Conservation (phyloP, 805 yeast genomes). For the Diddensiella santjacobensis region DNA sequence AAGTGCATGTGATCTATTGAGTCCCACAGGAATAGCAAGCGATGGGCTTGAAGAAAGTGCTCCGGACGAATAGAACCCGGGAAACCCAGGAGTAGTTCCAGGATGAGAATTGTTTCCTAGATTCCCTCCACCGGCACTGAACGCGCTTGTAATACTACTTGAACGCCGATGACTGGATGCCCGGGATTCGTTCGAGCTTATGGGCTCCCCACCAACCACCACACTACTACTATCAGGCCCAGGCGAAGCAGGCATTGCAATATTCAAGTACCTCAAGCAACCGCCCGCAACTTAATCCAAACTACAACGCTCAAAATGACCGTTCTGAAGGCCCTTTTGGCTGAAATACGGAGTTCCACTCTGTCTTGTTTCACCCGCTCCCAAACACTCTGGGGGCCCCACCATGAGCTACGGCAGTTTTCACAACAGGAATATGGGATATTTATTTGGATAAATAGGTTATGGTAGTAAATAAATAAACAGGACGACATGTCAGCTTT, state of each 20-base stretch:
- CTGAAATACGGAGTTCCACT: no score
- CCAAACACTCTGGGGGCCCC: no score
- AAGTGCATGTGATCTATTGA: slow-evolving; percentile 48
- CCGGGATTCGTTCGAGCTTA: not conserved
- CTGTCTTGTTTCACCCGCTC: no score
- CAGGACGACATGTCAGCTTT: not conserved
- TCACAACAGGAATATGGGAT: no score
- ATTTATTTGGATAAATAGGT: not conserved
- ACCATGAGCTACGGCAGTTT: no score
- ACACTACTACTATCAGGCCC: not conserved
- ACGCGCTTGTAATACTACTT: slow-evolving; percentile 2
- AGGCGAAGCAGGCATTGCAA: not conserved
- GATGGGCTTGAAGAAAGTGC: slow-evolving; percentile 3
- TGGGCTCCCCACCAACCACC: not conserved
- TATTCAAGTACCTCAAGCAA: no score
- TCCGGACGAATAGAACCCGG: not conserved
- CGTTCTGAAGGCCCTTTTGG: no score
- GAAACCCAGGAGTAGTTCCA: not conserved
- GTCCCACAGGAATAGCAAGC: slow-evolving; percentile 30
- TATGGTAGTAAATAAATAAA: slow-evolving; percentile 2
- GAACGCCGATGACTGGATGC: slow-evolving; percentile 9
- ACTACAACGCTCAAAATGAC: no score
- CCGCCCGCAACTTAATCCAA: no score
- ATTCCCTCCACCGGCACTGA: slow-evolving; percentile 1
- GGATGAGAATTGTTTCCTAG: not conserved